phyloP scores from a whole-genome alignment of 768 basidiomycete genomes.

The Amanita fuliginea region DNA sequence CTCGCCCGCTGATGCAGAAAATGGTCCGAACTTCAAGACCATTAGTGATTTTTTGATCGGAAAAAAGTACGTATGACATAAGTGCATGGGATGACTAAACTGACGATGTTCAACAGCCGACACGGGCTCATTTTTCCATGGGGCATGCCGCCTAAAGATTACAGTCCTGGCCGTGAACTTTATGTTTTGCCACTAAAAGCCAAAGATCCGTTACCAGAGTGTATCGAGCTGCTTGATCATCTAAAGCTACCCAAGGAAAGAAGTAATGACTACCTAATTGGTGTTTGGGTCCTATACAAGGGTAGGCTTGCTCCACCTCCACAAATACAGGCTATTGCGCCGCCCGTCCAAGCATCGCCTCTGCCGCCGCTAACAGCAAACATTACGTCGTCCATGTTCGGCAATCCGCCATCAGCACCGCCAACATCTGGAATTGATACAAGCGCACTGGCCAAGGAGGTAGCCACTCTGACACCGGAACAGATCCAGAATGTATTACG shows the following conservation, averaged over 20 bases:
- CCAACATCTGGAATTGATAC: constrained; percentile 11
- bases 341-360: constrained; percentile 11
- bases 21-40: constrained; percentile 43
- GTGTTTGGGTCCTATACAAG: constrained; percentile 78
- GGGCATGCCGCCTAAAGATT: constrained; percentile 64
- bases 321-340: constrained; percentile 15
- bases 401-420: constrained; percentile 7
- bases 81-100: constrained; percentile 3
- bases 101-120: constrained; percentile 37
- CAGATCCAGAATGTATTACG: constrained; percentile 63
- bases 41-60: constrained; percentile 57
- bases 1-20: constrained; percentile 34
- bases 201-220: constrained; percentile 66
- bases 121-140: constrained; percentile 84
- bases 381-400: constrained; percentile 10
- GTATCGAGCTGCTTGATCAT: constrained; percentile 72
- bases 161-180: constrained; percentile 72
- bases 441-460: constrained; percentile 53
- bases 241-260: constrained; percentile 57
- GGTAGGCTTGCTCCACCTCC: constrained; percentile 56
- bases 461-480: constrained; percentile 65
- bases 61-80: constrained; percentile 16
- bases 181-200: constrained; percentile 75
- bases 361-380: constrained; percentile 12
- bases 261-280: constrained; percentile 57